Base-by-base conservation (phyloP, 495 filamentous ascomycete species). In the Podospora conica region DNA sequence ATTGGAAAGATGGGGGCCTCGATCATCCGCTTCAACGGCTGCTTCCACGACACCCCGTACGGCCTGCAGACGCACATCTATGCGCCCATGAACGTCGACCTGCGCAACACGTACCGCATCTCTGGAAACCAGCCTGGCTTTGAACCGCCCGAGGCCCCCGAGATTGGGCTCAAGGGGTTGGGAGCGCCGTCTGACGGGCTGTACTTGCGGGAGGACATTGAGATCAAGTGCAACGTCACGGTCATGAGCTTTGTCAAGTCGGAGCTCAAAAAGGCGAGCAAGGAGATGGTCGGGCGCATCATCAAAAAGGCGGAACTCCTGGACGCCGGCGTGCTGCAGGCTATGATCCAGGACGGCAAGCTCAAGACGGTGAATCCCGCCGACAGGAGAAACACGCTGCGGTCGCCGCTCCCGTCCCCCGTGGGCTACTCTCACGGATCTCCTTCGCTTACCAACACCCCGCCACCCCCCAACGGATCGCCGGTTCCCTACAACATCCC, bases 41-140 rank as follows among this genome's bases (percentile, higher is more conserved):
- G 87, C 77, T 91, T 93, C 77, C 85, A 91, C 70, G 85, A 93
- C 70, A 80, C 87, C 58, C 81, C 85, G 9, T 83, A 85, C 76
- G 90, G 90, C 1, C 76, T 92, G 22, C 85, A 90, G 75, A 91
- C 90, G 3, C 90, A 92, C 74, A 83, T 87, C 65, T 91, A 90
- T 66, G 88, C 87, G 3, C 90, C 90, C 4, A 77, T 83, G 75
- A 77, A 77, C 25, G 75, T 83, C 60, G 81, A 83, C 68, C 74
- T 83, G 62, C 79, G 80, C 61, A 81, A 81, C 71, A 82, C 72
- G 33, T 83, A 82, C 62, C 79, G 78, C 74, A 81, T 83, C 53
- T 84, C 80, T 9, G 89, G 90, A 3, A 85, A 85, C 68, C 78
- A 88, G 60, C 84, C 84, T 0, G 87, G 87, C 33, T 68, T 79